Conservation (phyloP, 306 rosid species). For the Corylus avellana region DNA sequence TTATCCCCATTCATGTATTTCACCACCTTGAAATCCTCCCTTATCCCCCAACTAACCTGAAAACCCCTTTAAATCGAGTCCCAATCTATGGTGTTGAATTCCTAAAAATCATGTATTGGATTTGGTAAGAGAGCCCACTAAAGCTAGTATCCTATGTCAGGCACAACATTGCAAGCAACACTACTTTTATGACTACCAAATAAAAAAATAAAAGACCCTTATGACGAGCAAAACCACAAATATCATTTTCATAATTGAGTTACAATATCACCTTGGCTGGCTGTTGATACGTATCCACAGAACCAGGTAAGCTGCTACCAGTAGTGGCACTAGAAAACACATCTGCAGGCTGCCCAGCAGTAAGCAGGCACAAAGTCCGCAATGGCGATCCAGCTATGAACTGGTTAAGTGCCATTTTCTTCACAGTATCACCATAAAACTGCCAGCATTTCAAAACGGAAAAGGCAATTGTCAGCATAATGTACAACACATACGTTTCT, state of each 20-base stretch:
- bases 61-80: not conserved
- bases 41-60: not conserved
- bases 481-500: not conserved
- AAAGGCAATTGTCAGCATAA: not conserved
- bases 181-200: not conserved
- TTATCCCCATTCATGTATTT: no score
- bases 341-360: conserved; percentile 93
- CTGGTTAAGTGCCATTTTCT: conserved; percentile 85
- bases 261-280: conserved; percentile 61
- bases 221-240: not conserved
- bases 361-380: conserved; percentile 88
- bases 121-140: not conserved
- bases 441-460: conserved; percentile 29
- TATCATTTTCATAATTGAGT: not conserved
- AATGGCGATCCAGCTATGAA: conserved; percentile 84
- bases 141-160: not conserved
- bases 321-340: conserved; percentile 58
- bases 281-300: conserved; percentile 43
- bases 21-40: no score
- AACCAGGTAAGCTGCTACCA: conserved; percentile 40
- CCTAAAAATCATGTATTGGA: not conserved
- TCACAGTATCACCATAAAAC: conserved; percentile 88
- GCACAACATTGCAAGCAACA: not conserved
- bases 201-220: not conserved
- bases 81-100: not conserved